Evolutionary conservation across 176 grass and related monocot genomes (phyloP).

Genomic region (Rhipidocladum racemiflorum): DNA sequence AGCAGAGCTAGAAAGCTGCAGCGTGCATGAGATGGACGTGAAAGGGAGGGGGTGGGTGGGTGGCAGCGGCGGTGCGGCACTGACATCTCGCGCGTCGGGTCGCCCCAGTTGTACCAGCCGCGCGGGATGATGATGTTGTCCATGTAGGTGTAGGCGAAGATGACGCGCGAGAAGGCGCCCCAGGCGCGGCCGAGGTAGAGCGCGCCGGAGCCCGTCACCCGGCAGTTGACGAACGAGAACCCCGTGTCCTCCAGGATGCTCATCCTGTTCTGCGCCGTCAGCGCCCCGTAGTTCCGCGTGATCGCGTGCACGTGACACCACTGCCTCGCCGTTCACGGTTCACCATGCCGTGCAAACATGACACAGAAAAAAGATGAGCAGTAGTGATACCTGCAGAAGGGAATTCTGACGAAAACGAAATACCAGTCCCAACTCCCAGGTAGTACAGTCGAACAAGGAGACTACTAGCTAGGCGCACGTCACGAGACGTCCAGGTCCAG

Average conservation of each 20-base stretch:
- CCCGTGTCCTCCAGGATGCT: conserved; percentile 85
- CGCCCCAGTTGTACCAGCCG: conserved; percentile 93
- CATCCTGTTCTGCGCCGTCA: conserved; percentile 89
- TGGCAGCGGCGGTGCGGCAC: neutral
- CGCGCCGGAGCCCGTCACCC: conserved; percentile 76
- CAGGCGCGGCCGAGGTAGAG: conserved; percentile 88
- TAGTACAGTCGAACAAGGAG: neutral
- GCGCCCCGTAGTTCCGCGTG: conserved; percentile 65
- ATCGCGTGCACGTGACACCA: conserved; percentile 87
- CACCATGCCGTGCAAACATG: neutral
- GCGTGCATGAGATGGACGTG: neutral
- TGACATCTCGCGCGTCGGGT: conserved; percentile 77
- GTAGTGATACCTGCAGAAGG: no score
- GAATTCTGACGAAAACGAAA: neutral
- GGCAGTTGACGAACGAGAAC: conserved; percentile 92
- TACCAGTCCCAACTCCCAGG: neutral
- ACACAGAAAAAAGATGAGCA: neutral
- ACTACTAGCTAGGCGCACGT: neutral
- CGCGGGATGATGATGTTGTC: conserved; percentile 85
- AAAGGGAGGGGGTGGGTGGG: no score
- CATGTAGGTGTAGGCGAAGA: conserved; percentile 99
- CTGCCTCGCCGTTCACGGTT: neutral
- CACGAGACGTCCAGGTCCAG: neutral
- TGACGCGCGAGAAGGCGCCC: conserved; percentile 89
- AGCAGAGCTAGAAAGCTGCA: neutral